Evolutionary conservation across 345 rosid genomes (phyloP).

Genomic region (Excoecaria cochinchinensis): DNA sequence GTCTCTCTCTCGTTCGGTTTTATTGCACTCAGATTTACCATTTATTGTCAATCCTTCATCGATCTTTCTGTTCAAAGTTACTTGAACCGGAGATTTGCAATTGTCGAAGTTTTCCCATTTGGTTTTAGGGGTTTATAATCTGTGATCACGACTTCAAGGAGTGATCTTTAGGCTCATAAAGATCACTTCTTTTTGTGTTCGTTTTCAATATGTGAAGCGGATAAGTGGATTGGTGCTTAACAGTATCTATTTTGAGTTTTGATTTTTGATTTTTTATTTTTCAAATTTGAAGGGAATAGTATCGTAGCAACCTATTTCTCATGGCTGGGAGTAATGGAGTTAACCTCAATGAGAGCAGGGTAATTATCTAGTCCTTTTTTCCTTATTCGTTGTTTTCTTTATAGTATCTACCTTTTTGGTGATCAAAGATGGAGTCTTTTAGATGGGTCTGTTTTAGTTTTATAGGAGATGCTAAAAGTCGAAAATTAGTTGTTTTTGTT

Average conservation of each 20-base stretch:
- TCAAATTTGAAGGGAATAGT: not conserved
- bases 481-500: slow-evolving; percentile 10
- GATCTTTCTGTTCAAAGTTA: not conserved
- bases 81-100: not conserved
- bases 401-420: not conserved
- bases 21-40: slow-evolving; percentile 32
- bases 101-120: slow-evolving; percentile 7
- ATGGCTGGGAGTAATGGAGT: slow-evolving; percentile 79
- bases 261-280: not conserved
- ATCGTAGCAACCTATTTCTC: not conserved
- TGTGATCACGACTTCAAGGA: not conserved
- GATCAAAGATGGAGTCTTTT: slow-evolving; percentile 12
- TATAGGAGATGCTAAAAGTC: not conserved
- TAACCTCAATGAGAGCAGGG: slow-evolving; percentile 71
- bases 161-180: slow-evolving; percentile 3
- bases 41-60: slow-evolving; percentile 10
- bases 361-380: slow-evolving; percentile 18
- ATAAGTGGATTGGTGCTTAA: slow-evolving; percentile 19
- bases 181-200: slow-evolving; percentile 9
- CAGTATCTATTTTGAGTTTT: slow-evolving; percentile 26
- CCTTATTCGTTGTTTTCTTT: slow-evolving; percentile 1
- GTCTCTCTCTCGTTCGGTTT: slow-evolving; percentile 21
- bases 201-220: slow-evolving; percentile 17
- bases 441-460: slow-evolving; percentile 27
- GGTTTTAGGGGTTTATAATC: not conserved